Percentiles rank a stretch among this genome's conserved stretches.
These are phyloP conservation scores for Lanmaoa rubissima DNA, from an alignment of 768 basidiomycete species.

Conservation along the genomic window DNA sequence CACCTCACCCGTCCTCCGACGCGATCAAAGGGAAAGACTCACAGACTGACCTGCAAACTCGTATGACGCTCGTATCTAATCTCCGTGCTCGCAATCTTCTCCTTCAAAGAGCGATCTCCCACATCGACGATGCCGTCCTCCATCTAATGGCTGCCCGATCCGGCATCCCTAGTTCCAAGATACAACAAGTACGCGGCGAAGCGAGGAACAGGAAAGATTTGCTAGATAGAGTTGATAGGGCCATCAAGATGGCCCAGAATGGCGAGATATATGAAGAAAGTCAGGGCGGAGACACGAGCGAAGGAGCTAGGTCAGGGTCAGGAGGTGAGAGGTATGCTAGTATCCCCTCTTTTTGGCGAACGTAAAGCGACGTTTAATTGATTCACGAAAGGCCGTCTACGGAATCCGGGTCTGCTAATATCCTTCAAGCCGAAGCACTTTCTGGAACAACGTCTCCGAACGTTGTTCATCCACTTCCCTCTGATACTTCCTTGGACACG, in stretches of 20 bases:
- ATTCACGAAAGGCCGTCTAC: slow-evolving; percentile 12
- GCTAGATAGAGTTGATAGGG: slow-evolving; percentile 29
- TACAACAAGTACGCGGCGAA: slow-evolving; percentile 31
- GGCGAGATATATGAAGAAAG: slow-evolving; percentile 11
- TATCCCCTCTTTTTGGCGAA: background rate
- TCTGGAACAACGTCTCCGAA: slow-evolving; percentile 3
- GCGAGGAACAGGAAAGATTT: slow-evolving; percentile 33
- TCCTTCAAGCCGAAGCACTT: background rate
- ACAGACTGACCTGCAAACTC: slow-evolving; percentile 13
- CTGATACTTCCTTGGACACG: slow-evolving; percentile 10
- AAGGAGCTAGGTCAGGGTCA: background rate
- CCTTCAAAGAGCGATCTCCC: slow-evolving; percentile 32
- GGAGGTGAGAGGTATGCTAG: slow-evolving; percentile 17
- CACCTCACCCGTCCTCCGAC: slow-evolving; percentile 23
- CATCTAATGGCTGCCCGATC: slow-evolving; percentile 32
- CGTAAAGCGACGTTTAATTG: slow-evolving; percentile 6
- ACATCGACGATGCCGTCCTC: slow-evolving; percentile 32
- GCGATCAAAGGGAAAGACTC: slow-evolving; percentile 9
- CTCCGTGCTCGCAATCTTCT: slow-evolving; percentile 32
- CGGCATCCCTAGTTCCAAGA: slow-evolving; percentile 30
- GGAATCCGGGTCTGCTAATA: background rate
- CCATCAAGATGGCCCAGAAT: slow-evolving; percentile 29
- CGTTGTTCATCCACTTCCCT: background rate
- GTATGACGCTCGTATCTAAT: slow-evolving; percentile 25
- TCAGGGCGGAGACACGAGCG: background rate